These are phyloP conservation scores for Astraeus odoratus DNA, from an alignment of 768 basidiomycete genomes.

Conservation along the genomic window DNA sequence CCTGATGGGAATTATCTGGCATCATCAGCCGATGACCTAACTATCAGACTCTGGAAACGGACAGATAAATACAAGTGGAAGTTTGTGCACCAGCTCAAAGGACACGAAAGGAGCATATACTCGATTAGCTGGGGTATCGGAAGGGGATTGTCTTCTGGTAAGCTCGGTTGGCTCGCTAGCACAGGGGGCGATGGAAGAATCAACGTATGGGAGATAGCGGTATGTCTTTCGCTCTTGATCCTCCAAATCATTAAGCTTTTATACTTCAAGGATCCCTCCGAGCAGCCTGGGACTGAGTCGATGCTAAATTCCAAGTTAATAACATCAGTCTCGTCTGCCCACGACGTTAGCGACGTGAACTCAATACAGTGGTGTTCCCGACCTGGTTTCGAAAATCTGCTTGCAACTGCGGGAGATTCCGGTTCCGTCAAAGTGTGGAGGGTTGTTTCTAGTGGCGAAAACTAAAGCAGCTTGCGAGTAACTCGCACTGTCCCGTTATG, in stretches of 20 bases:
- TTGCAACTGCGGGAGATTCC: constrained; percentile 87
- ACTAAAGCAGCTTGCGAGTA: too few species aligned
- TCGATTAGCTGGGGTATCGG: constrained; percentile 67
- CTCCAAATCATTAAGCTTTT: neutral
- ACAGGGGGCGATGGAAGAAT: constrained; percentile 82
- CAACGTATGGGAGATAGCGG: constrained; percentile 72
- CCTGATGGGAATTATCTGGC: constrained; percentile 78
- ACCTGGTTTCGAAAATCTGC: constrained; percentile 50
- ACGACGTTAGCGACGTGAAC: constrained; percentile 84
- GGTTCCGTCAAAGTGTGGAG: constrained; percentile 78
- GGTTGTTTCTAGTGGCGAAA: constrained; percentile 14
- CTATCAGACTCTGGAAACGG: constrained; percentile 81
- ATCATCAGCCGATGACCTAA: constrained; percentile 79
- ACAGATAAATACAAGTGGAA: constrained; percentile 56
- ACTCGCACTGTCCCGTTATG: too few species aligned
- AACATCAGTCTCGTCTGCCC: constrained; percentile 54
- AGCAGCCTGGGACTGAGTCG: constrained; percentile 4
- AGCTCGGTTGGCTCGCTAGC: constrained; percentile 78
- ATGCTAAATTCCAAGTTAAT: constrained; percentile 41
- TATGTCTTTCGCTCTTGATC: constrained; percentile 22
- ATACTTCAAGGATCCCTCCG: constrained; percentile 12
- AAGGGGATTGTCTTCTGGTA: constrained; percentile 21
- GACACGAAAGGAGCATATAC: constrained; percentile 73
- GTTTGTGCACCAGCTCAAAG: constrained; percentile 49
- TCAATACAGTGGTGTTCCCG: constrained; percentile 77